Evolutionary conservation across 2,329 filamentous ascomycete genomes (phyloP), one percentile per base, ranked within the genome.

Genomic region (Aspergillus floridensis): DNA sequence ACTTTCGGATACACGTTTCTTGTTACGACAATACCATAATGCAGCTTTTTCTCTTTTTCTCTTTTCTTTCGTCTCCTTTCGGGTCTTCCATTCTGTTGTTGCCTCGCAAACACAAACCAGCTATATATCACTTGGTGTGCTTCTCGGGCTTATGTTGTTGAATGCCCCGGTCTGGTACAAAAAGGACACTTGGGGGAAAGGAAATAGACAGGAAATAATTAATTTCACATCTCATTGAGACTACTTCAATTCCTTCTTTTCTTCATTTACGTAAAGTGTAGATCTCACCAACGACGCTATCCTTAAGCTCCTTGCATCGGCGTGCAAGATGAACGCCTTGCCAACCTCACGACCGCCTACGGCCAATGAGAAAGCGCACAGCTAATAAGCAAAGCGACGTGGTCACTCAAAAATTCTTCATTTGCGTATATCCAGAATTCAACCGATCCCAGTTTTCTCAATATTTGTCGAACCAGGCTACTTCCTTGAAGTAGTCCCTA

Each of bases 51-150:
- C 22, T 19, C 16, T 55, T 14, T 32, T 21, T 21, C 21, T 21
- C 2, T 21, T 21, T 21, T 21, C 21, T 21, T 2, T 21, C 21
- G 2, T 21, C 21, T 21, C 2, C 46, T 49, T 49, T 2, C 79
- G 77, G 62, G 76, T 84, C 2, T 16, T 48, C 50, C 19, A 5
- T 41, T 16, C 14, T 41, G 11, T 35, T 35, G 11, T 35, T 35
- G 32, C 32, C 32, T 35, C 32, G 14, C 10, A 35, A 41, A n/a
- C 19, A 24, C 38, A 21, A 53, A 35, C 41, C 16, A 26, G 19
- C 10, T 19, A 35, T 35, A 35, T 35, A 35, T 53, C 26, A 53
- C 50, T 35, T 26, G 24, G 24, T 26, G 38, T 21, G 21, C 38
- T 55, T 47, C 29, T 55, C n/a, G 47, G 38, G 29, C 14, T 55